These are phyloP conservation scores for Yamadazyma dushanensis DNA, from an alignment of 1,139 yeast species.

Conservation along the genomic window DNA sequence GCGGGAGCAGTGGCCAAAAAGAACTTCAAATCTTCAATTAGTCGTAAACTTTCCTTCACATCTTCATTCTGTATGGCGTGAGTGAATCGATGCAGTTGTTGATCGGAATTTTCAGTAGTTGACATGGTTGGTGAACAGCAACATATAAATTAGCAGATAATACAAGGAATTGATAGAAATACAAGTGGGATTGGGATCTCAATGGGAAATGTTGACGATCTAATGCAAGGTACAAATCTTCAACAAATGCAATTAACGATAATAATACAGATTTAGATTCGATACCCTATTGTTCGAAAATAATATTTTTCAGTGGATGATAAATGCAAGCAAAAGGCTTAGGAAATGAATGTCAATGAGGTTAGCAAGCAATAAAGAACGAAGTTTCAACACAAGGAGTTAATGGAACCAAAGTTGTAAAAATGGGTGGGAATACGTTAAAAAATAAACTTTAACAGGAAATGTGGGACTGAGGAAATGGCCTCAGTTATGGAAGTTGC, in stretches of 20 bases:
- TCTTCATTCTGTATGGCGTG: slow-evolving; percentile 20
- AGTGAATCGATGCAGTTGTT: slow-evolving; percentile 1
- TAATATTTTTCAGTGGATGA: too few relatives aligned
- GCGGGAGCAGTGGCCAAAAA: slow-evolving; percentile 93
- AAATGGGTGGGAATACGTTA: neutral
- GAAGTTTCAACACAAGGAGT: too few relatives aligned
- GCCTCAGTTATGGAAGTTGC: too few relatives aligned
- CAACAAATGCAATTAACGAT: neutral
- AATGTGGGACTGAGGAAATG: neutral
- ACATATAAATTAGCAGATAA: too few relatives aligned
- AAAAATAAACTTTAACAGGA: neutral
- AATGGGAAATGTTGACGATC: too few relatives aligned
- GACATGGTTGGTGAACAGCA: too few relatives aligned
- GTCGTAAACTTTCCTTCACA: slow-evolving; percentile 53
- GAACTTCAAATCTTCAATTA: slow-evolving; percentile 76
- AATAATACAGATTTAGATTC: neutral
- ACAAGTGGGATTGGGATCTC: too few relatives aligned
- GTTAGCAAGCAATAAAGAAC: too few relatives aligned
- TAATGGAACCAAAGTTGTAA: neutral
- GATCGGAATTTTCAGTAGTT: neutral
- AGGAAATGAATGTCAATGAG: neutral
- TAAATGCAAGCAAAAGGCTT: neutral
- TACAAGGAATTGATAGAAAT: neutral
- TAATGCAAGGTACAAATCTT: too few relatives aligned
- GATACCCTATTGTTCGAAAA: too few relatives aligned